Evolutionary conservation across 2,329 filamentous ascomycete species (phyloP), one percentile per base, ranked within the genome.

Genomic region (Seiridium unicorne): DNA sequence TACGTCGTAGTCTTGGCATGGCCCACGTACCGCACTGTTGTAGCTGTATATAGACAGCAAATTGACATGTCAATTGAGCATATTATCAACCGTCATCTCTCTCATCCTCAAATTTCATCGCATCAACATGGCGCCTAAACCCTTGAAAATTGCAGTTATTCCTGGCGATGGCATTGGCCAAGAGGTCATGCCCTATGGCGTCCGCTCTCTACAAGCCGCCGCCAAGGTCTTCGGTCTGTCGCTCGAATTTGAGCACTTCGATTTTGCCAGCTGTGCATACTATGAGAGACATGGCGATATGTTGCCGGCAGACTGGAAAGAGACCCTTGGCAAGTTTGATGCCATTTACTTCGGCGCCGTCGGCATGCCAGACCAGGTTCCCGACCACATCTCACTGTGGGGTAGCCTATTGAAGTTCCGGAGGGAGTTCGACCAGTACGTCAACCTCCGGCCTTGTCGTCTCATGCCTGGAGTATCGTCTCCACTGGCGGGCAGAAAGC

Each of bases 291-390:
- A 79, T 56, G 77, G 77, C 3, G 70, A 72, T 26, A 79, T 80
- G 77, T 58, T 80, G 42, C 77, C 77, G 0, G 59, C 67, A 0
- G 74, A 79, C 62, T 79, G 77, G 77, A 79, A 79, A 60, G 81
- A 86, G 7, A 77, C 77, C 5, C 74, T 90, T 31, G 78, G 78
- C 63, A 78, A 77, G 58, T 86, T 88, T 64, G 84, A 90, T 68
- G 87, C 88, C 2, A 88, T 89, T 58, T 81, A 89, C 49, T 90
- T 90, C 62, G 88, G 88, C 11, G 86, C 88, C 5, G 88, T 90
- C 4, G 88, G 88, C 10, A 74, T 79, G 73, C 78, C 78, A 0
- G 72, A 75, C 51, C 64, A 70, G 9, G 85, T 90, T 0, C 87
- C 88, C 1, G 88, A 90, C 64, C 84, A 90, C 63, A 83, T 89